Percentiles rank a stretch among this genome's conserved stretches.
Evolutionary conservation across 495 filamentous ascomycete species (phyloP).

Genomic region (Penicillium paxilli): DNA sequence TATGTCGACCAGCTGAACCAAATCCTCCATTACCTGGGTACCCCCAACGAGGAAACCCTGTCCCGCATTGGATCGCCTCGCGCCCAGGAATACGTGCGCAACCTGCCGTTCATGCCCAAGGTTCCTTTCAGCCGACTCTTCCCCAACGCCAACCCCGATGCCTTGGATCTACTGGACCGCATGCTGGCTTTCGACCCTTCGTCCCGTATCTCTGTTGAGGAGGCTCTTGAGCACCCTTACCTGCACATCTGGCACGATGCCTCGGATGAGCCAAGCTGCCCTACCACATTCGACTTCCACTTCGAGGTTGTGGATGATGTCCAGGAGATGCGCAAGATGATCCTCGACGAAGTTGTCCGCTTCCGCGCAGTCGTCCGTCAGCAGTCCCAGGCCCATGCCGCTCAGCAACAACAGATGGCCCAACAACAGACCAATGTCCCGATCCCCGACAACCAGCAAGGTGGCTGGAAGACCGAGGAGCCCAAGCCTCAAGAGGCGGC

Average conservation of each 20-base stretch:
- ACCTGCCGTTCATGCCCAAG: conserved; percentile 95
- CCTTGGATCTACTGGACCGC: conserved; percentile 87
- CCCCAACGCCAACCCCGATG: conserved; percentile 93
- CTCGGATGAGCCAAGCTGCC: conserved; percentile 90
- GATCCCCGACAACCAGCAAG: conserved; percentile 67
- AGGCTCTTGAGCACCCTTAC: conserved; percentile 93
- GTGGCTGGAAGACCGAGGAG: conserved; percentile 77
- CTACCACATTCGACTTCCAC: conserved; percentile 93
- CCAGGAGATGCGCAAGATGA: conserved; percentile 93
- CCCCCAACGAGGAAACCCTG: conserved; percentile 92
- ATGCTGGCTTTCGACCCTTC: conserved; percentile 98
- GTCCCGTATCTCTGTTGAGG: conserved; percentile 86
- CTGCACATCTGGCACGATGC: conserved; percentile 98
- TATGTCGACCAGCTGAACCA: conserved; percentile 99
- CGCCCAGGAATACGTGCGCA: conserved; percentile 97
- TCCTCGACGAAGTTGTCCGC: conserved; percentile 82
- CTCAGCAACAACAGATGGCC: conserved; percentile 40
- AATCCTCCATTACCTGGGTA: conserved; percentile 96
- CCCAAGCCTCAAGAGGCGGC: conserved; percentile 83
- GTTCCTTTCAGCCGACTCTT: conserved; percentile 84
- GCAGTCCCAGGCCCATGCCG: conserved; percentile 51
- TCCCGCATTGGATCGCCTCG: conserved; percentile 92
- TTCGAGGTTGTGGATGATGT: conserved; percentile 96
- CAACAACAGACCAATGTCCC: conserved; percentile 62
- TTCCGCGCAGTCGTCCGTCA: conserved; percentile 78